Percentiles rank a stretch among this genome's conserved stretches.
These are phyloP conservation scores for Lathyrus tuberosus DNA, from an alignment of 306 rosid genomes.

Conservation along the genomic window DNA sequence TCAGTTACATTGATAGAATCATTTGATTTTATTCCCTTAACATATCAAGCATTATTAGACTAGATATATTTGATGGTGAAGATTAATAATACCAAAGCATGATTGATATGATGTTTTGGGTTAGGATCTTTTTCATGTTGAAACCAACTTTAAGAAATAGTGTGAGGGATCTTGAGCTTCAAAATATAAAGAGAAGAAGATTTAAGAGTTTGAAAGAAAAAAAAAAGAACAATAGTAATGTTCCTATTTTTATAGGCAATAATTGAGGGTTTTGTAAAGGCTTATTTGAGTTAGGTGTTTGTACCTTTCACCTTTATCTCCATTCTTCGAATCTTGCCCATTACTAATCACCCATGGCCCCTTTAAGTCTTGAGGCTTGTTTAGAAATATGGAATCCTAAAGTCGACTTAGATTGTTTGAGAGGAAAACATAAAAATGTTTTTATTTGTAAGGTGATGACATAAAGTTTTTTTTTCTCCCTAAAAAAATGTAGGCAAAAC, in stretches of 20 bases:
- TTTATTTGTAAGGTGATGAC: too few species aligned
- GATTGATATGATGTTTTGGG: constrained; percentile 7
- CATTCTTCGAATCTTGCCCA: constrained; percentile 34
- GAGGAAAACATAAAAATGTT: constrained; percentile 9
- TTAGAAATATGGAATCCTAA: constrained; percentile 44
- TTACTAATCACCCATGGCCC: constrained; percentile 26
- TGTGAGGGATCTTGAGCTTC: not conserved
- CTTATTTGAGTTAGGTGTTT: constrained; percentile 49
- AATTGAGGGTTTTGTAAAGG: constrained; percentile 45
- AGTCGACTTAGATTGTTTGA: constrained; percentile 34
- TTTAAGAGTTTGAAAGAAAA: not conserved
- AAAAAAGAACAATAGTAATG: too few species aligned
- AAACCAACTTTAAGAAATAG: not conserved
- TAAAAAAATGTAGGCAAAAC: too few species aligned
- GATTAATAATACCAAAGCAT: not conserved
- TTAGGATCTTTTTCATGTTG: not conserved
- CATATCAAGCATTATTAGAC: not conserved
- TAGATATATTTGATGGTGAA: not conserved
- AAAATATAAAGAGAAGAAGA: not conserved
- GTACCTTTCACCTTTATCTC: constrained; percentile 49
- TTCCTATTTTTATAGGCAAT: constrained; percentile 18
- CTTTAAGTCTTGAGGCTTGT: constrained; percentile 32
- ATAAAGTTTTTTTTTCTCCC: constrained; percentile 31
- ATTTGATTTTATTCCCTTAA: not conserved
- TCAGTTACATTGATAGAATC: constrained; percentile 4